Percentiles rank a stretch among this genome's conserved stretches.
Evolutionary conservation across 306 rosid species (phyloP).

Genomic region (Dicorynia guianensis): DNA sequence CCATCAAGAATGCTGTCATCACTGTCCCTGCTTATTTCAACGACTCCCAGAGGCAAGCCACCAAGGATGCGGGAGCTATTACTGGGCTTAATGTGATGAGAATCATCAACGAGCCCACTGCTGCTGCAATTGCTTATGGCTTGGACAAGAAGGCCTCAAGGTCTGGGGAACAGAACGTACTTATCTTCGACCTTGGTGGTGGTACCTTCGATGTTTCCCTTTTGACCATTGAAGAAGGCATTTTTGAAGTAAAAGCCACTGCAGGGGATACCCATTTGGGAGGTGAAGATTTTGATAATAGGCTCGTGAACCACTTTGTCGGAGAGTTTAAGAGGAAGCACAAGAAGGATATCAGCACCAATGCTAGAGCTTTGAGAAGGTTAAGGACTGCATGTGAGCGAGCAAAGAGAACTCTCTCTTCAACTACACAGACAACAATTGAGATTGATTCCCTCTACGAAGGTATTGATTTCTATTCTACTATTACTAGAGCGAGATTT

Average conservation of each 20-base stretch:
- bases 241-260: conserved; percentile 60
- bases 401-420: conserved; percentile 61
- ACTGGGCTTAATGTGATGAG: conserved; percentile 56
- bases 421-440: conserved; percentile 50
- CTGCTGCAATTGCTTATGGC: conserved; percentile 62
- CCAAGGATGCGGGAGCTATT: conserved; percentile 57
- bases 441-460: conserved; percentile 58
- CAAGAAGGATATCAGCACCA: conserved; percentile 53
- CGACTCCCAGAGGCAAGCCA: conserved; percentile 60
- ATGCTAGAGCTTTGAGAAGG: conserved; percentile 54
- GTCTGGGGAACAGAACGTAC: conserved; percentile 49
- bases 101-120: conserved; percentile 62
- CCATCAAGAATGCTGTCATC: conserved; percentile 45
- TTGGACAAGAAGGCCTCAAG: conserved; percentile 56
- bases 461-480: conserved; percentile 57
- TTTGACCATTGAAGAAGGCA: conserved; percentile 56
- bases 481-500: conserved; percentile 57
- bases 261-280: conserved; percentile 61
- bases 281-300: conserved; percentile 59
- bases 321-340: conserved; percentile 57
- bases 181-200: conserved; percentile 57
- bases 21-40: conserved; percentile 64
- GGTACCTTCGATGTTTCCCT: conserved; percentile 58
- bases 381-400: conserved; percentile 58
- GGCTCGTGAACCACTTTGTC: conserved; percentile 57